phyloP scores from a whole-genome alignment of 176 grass and related monocot genomes.

The Otatea glauca region DNA sequence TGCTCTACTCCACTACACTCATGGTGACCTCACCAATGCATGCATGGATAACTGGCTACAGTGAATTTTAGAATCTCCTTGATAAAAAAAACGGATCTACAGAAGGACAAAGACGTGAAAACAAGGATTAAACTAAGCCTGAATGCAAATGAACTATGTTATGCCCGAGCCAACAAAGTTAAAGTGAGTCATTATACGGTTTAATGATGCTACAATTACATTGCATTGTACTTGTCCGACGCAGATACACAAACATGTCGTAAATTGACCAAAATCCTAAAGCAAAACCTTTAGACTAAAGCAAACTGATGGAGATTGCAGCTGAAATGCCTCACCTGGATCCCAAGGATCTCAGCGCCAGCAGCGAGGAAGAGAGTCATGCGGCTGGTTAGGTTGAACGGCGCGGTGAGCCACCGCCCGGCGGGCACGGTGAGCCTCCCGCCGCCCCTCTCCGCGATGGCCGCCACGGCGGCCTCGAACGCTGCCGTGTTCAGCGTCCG shows the following conservation, averaged over 20 bases:
- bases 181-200: neutral
- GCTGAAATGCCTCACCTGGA: slow-evolving; percentile 58
- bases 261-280: neutral
- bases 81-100: neutral
- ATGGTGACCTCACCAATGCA: neutral
- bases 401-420: slow-evolving; percentile 81
- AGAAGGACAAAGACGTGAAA: neutral
- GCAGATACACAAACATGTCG: neutral
- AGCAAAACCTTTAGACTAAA: neutral
- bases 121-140: neutral
- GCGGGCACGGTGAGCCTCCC: slow-evolving; percentile 64
- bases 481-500: slow-evolving; percentile 66
- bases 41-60: neutral
- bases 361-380: slow-evolving; percentile 90
- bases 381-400: slow-evolving; percentile 89
- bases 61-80: neutral
- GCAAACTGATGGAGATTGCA: slow-evolving; percentile 13
- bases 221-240: neutral
- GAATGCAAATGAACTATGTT: neutral
- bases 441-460: slow-evolving; percentile 67
- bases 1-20: neutral
- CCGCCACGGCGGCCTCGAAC: slow-evolving; percentile 70
- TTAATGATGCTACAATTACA: neutral
- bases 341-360: slow-evolving; percentile 70
- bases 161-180: neutral